These are phyloP conservation scores for Arachis stenosperma DNA, from an alignment of 306 rosid species.

Conservation along the genomic window DNA sequence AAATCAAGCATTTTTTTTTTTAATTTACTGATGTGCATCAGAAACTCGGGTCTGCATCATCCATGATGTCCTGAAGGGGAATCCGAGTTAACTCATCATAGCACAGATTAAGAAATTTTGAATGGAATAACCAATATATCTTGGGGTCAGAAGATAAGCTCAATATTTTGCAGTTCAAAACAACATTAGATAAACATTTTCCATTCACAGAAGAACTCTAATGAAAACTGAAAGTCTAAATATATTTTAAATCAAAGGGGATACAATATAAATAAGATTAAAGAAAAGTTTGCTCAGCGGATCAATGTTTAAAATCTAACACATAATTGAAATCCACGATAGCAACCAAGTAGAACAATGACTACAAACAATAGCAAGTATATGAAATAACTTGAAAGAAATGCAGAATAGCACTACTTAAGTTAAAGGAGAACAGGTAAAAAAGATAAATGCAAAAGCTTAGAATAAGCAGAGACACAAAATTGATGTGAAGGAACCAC, in stretches of 20 bases:
- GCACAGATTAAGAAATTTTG: not conserved
- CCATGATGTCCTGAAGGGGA: constrained; percentile 70
- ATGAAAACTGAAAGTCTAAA: not conserved
- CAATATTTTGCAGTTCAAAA: not conserved
- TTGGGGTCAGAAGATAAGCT: not conserved
- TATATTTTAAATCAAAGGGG: not conserved
- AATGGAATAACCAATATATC: not conserved
- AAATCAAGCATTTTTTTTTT: not conserved
- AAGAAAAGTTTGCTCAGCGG: not conserved
- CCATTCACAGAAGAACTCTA: not conserved
- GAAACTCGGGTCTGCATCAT: constrained; percentile 75
- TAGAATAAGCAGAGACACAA: not conserved
- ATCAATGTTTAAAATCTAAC: not conserved
- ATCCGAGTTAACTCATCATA: constrained; percentile 68
- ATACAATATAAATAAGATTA: not conserved
- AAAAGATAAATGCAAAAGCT: not conserved
- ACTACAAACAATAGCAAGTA: not conserved
- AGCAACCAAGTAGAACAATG: not conserved
- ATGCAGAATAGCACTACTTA: not conserved
- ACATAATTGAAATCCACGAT: not conserved
- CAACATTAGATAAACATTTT: not conserved
- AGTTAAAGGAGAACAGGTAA: not conserved
- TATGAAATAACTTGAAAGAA: not conserved
- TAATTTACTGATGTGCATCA: constrained; percentile 44
- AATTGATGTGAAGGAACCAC: not conserved